Evolutionary conservation across 495 filamentous ascomycete species (phyloP).

Genomic region (Penicillium robsamsonii): DNA sequence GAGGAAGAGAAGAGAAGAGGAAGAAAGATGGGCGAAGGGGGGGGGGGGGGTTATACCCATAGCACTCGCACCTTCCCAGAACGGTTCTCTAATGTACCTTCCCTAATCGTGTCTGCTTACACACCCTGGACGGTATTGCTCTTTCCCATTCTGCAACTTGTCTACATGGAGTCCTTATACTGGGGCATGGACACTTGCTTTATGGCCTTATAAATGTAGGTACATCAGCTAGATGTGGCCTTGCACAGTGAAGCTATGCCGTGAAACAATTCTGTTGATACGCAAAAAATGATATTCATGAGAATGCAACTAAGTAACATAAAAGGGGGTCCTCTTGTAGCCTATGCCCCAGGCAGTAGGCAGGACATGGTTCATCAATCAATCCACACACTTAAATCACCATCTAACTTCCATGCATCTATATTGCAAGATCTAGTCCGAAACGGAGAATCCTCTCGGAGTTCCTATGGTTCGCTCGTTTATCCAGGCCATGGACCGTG

Average conservation of each 20-base stretch:
- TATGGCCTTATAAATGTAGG: not conserved
- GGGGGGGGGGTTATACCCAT: too few relatives aligned
- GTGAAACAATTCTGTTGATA: not conserved
- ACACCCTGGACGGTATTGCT: too few relatives aligned
- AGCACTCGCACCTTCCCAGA: too few relatives aligned
- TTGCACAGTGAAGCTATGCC: not conserved
- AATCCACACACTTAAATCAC: not conserved
- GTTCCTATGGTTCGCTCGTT: not conserved
- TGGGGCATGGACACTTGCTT: not conserved
- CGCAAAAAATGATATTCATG: slow-evolving; percentile 4
- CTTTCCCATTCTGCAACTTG: too few relatives aligned
- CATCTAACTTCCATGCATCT: not conserved
- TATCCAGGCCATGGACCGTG: not conserved
- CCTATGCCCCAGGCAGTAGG: slow-evolving; percentile 3
- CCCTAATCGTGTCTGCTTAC: too few relatives aligned
- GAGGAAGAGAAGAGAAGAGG: too few relatives aligned
- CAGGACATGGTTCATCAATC: slow-evolving; percentile 5
- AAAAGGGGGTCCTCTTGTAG: not conserved
- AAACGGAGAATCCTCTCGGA: not conserved
- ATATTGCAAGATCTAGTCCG: not conserved
- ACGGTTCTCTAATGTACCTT: too few relatives aligned
- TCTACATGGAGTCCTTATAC: too few relatives aligned
- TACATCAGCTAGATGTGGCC: too few relatives aligned
- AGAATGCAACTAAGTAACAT: slow-evolving; percentile 4
- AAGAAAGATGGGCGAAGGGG: too few relatives aligned